Evolutionary conservation across 495 filamentous ascomycete genomes (phyloP).

Genomic region (Lasiosphaeris hirsuta): DNA sequence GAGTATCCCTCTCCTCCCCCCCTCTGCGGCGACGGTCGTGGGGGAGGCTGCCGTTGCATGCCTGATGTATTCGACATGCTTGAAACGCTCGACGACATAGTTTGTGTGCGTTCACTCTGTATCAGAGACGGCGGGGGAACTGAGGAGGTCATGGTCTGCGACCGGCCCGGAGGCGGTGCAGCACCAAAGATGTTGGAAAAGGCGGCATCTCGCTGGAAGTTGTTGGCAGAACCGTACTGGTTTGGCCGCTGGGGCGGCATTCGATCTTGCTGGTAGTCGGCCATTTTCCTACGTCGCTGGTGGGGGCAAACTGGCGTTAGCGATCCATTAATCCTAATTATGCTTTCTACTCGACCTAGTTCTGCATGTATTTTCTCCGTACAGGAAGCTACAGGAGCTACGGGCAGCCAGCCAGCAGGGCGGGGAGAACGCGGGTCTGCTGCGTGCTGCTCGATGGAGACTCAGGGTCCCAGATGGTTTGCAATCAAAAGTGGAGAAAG

Average conservation of each 20-base stretch:
- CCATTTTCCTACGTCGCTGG: constrained; percentile 51
- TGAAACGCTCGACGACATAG: constrained; percentile 84
- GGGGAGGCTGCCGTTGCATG: constrained; percentile 58
- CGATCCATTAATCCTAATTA: neutral
- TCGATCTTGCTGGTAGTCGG: constrained; percentile 81
- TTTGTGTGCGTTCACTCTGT: constrained; percentile 71
- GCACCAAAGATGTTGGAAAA: constrained; percentile 96
- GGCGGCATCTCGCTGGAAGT: constrained; percentile 84
- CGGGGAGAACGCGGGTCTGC: too few species aligned
- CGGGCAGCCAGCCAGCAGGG: neutral
- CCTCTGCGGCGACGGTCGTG: constrained; percentile 52
- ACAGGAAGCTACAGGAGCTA: neutral
- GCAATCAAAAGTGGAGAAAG: constrained; percentile 29
- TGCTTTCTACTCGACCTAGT: too few species aligned
- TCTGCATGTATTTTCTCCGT: too few species aligned
- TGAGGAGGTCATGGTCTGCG: constrained; percentile 80
- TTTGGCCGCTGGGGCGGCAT: constrained; percentile 56
- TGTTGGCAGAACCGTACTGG: constrained; percentile 65
- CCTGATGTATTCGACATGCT: constrained; percentile 45
- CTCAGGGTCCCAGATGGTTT: constrained; percentile 6
- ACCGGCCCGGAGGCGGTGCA: constrained; percentile 79
- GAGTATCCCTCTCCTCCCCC: constrained; percentile 51
- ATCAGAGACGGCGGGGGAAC: constrained; percentile 39
- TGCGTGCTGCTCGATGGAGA: too few species aligned
- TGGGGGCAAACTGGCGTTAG: neutral